Evolutionary conservation across 2,329 filamentous ascomycete species (phyloP).

Genomic region (Trichoderma semiorbis): DNA sequence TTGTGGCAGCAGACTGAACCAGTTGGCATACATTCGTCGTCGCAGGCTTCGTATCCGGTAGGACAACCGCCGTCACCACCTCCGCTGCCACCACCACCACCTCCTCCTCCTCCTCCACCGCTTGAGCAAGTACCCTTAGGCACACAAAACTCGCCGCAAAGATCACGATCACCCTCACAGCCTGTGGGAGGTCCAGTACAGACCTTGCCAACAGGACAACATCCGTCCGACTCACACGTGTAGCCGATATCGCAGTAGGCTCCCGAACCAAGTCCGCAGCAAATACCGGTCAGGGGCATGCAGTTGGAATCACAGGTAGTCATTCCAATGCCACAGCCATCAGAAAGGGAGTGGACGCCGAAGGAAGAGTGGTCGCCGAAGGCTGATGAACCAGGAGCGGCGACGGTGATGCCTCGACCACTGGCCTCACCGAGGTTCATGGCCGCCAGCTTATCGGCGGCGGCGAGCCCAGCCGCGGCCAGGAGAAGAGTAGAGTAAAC

Average conservation of each 20-base stretch:
- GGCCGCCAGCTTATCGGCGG: conserved; percentile 19
- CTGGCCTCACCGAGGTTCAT: background rate
- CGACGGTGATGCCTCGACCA: conserved; percentile 18
- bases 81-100: conserved; percentile 16
- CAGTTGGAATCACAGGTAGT: conserved; percentile 31
- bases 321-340: conserved; percentile 24
- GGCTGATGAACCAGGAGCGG: conserved; percentile 17
- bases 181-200: conserved; percentile 21
- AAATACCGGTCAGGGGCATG: conserved; percentile 29
- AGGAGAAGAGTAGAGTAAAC: conserved; percentile 27
- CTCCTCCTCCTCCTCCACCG: conserved; percentile 7
- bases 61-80: conserved; percentile 8
- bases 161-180: conserved; percentile 14
- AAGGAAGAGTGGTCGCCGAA: conserved; percentile 19
- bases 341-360: conserved; percentile 18
- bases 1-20: conserved; percentile 25
- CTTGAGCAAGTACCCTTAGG: conserved; percentile 17
- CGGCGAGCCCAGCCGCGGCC: conserved; percentile 25
- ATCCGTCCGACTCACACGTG: conserved; percentile 24
- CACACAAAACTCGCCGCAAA: conserved; percentile 23
- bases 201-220: conserved; percentile 30
- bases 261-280: conserved; percentile 25
- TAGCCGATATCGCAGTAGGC: conserved; percentile 19
- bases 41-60: conserved; percentile 18
- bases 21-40: conserved; percentile 22